Conservation (phyloP, 805 yeast species). For the Candida sakaeoensis region DNA sequence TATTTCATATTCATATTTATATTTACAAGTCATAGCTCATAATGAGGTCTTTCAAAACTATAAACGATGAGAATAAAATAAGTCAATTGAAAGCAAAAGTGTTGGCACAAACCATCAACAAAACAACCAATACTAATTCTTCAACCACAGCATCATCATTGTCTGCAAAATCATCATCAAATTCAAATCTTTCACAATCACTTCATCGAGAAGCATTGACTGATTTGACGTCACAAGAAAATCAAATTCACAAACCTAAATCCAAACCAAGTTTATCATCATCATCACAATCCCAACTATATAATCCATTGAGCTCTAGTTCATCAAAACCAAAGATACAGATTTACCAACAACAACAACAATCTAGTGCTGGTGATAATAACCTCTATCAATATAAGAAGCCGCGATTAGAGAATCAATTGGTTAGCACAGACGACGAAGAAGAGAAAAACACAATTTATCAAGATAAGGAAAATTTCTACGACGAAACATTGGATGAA, state of each 20-base stretch:
- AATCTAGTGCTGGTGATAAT: too few species aligned
- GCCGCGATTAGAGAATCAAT: conserved; percentile 18
- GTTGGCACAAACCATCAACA: not conserved
- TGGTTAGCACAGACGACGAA: conserved; percentile 6
- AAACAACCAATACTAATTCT: not conserved
- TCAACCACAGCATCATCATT: not conserved
- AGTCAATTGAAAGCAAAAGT: conserved; percentile 6
- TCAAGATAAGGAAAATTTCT: conserved; percentile 13
- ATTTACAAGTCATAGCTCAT: too few species aligned
- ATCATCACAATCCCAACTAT: conserved; percentile 5
- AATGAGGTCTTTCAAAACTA: conserved; percentile 14
- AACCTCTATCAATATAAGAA: conserved; percentile 18
- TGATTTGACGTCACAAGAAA: conserved; percentile 23
- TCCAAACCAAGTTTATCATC: not conserved
- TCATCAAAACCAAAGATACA: conserved; percentile 12
- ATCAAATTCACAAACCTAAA: conserved; percentile 11
- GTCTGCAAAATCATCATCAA: not conserved
- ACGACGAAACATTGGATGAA: conserved; percentile 11
- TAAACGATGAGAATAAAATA: conserved; percentile 17
- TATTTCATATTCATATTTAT: not conserved
- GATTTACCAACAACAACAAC: conserved; percentile 16
- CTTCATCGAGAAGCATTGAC: conserved; percentile 24
- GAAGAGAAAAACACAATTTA: conserved; percentile 12
- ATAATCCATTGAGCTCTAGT: conserved; percentile 1
- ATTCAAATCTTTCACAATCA: not conserved